Conservation (phyloP, 2,329 filamentous ascomycete species). For the Alternaria longipes region DNA sequence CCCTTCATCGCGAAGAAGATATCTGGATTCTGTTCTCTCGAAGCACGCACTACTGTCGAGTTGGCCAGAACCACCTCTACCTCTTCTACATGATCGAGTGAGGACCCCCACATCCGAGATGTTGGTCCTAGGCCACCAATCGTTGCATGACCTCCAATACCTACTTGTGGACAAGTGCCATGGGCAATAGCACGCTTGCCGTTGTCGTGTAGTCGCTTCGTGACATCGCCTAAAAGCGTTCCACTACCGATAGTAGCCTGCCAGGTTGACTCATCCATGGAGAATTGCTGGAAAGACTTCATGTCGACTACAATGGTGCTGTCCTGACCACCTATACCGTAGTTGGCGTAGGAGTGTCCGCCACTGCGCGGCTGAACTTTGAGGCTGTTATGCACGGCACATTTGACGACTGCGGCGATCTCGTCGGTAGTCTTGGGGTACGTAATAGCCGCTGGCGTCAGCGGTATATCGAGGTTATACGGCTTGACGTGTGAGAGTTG, state of each 20-base stretch:
- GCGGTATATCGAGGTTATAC: conserved; percentile 48
- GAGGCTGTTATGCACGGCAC: conserved; percentile 61
- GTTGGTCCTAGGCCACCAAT: conserved; percentile 49
- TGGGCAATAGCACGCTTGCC: conserved; percentile 58
- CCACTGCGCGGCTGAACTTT: conserved; percentile 70
- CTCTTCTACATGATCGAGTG: conserved; percentile 48
- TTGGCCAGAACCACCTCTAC: conserved; percentile 53
- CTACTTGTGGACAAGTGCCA: conserved; percentile 53
- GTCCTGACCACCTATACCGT: conserved; percentile 58
- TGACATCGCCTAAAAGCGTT: conserved; percentile 56
- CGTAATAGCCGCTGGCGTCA: conserved; percentile 64
- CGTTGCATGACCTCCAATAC: conserved; percentile 50
- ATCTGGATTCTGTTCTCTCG: conserved; percentile 47
- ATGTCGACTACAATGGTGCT: conserved; percentile 61
- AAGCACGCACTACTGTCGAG: conserved; percentile 52
- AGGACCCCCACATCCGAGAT: conserved; percentile 45
- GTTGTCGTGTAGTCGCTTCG: conserved; percentile 45
- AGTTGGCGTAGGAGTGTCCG: conserved; percentile 69
- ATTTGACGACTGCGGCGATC: conserved; percentile 66
- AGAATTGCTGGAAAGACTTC: conserved; percentile 58
- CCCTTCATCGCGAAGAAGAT: conserved; percentile 56
- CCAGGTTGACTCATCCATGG: conserved; percentile 54
- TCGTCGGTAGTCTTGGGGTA: conserved; percentile 63
- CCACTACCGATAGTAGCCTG: conserved; percentile 61
- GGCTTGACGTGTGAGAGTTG: conserved; percentile 47